Base-by-base conservation (phyloP, 2,329 filamentous ascomycete genomes). In the Monilinia vaccinii-corymbosi region DNA sequence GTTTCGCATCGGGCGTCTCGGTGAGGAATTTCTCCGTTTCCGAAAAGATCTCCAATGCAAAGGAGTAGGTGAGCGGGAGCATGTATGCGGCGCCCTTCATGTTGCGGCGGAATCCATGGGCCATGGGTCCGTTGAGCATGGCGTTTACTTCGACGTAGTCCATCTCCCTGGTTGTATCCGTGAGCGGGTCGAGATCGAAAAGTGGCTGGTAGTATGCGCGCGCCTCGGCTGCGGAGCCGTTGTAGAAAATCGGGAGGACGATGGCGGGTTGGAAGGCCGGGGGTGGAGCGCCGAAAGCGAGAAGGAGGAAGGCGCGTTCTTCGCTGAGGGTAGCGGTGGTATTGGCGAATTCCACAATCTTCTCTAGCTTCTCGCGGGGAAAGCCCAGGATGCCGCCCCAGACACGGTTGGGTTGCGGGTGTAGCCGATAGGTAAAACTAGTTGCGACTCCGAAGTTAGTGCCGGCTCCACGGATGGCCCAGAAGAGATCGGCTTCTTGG, bases 401-500 rank as follows among this genome's bases (percentile, higher is more conserved):
- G 31, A 64, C 62, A 25, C 23, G 82, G 80, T n/a, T 81, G 81
- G 58, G 78, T 76, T 61, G 59, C 21, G 42, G 31, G n/a, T 61
- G 47, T 2, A 57, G 14, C 10, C 46, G 52, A 40, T 58, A 61
- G n/a, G 53, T 61, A n/a, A 61, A 61, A 45, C 44, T 56, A 3
- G 53, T 58, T 13, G 46, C 38, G 9, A 61, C 36, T 2, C 53
- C 59, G 21, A 61, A 61, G 0, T 47, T n/a, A 23, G 49, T 46
- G 8, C 59, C 59, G 3, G 53, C 59, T 2, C 59, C 59, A 14
- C 53, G 44, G 8, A 84, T 74, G 0, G 78, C 79, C 66, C 73
- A 74, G 70, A 75, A 83, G 9, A 85, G 72, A 60, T 83, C 80
- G 0, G 73, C 60, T 62, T 84, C 72, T 11, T 71, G 66, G 0